These are phyloP conservation scores for Yamadazyma atlantica DNA, from an alignment of 1,139 yeast genomes.

Conservation along the genomic window DNA sequence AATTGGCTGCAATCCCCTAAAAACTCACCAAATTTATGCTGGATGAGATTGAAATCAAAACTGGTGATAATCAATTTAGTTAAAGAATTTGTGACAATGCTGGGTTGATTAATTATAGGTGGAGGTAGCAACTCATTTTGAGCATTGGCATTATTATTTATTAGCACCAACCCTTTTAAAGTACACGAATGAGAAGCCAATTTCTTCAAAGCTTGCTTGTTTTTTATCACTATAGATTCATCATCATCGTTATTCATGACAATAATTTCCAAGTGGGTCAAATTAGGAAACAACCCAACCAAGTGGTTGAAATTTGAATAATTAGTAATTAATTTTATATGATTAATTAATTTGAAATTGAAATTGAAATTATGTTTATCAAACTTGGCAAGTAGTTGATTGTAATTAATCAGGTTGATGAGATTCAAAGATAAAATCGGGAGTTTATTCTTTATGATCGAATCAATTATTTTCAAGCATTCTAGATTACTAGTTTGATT, in stretches of 20 bases:
- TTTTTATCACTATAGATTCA: slow-evolving; percentile 1
- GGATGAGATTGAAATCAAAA: slow-evolving; percentile 29
- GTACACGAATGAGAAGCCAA: slow-evolving; percentile 3
- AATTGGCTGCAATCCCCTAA: slow-evolving; percentile 21
- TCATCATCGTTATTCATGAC: slow-evolving; percentile 11
- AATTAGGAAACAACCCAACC: slow-evolving; percentile 28
- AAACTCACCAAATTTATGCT: slow-evolving; percentile 32
- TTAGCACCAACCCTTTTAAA: slow-evolving; percentile 21
- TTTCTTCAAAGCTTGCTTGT: slow-evolving; percentile 10
- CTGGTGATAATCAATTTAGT: slow-evolving; percentile 28
- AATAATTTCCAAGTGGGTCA: slow-evolving; percentile 25
- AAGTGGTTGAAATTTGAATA: slow-evolving; percentile 22
- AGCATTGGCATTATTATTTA: slow-evolving; percentile 26
- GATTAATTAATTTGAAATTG: slow-evolving; percentile 21
- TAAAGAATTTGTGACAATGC: slow-evolving; percentile 19
- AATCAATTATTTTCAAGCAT: slow-evolving; percentile 25
- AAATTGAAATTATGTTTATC: slow-evolving; percentile 29
- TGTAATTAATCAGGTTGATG: slow-evolving; percentile 21
- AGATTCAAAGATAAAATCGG: slow-evolving; percentile 17
- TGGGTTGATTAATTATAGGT: slow-evolving; percentile 16
- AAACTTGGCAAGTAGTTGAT: slow-evolving; percentile 23
- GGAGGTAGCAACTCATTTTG: slow-evolving; percentile 4
- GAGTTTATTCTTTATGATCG: slow-evolving; percentile 17
- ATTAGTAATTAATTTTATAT: slow-evolving; percentile 27
- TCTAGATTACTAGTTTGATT: slow-evolving; percentile 26